These are phyloP conservation scores for Chaetoscypha palmicola DNA, from an alignment of 2,329 filamentous ascomycete genomes.

Conservation along the genomic window DNA sequence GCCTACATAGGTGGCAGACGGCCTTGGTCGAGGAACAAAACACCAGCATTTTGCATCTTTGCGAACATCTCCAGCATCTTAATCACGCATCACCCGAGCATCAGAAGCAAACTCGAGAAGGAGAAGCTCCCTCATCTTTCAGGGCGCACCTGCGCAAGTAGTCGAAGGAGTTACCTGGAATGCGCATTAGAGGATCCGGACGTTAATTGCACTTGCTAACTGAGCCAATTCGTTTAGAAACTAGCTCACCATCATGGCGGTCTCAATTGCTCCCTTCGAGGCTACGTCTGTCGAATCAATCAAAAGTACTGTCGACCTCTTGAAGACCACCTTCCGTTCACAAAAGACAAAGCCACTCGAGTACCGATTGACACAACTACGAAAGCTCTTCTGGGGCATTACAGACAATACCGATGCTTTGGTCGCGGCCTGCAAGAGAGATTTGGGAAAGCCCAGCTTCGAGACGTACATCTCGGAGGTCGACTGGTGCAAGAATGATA, in stretches of 20 bases:
- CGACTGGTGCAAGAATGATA: conserved; percentile 73
- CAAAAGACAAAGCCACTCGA: conserved; percentile 77
- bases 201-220: too few relatives aligned
- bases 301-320: conserved; percentile 48
- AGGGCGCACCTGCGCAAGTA: too few relatives aligned
- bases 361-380: conserved; percentile 78
- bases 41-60: too few relatives aligned
- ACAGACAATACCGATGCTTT: conserved; percentile 70
- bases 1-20: too few relatives aligned
- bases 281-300: conserved; percentile 62
- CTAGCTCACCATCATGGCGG: conserved; percentile 15
- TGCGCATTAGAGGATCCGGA: too few relatives aligned
- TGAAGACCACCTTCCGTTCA: conserved; percentile 64
- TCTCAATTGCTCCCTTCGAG: conserved; percentile 39
- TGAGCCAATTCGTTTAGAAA: background rate
- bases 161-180: too few relatives aligned
- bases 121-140: too few relatives aligned
- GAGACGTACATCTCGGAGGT: conserved; percentile 72
- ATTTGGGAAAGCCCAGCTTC: conserved; percentile 70
- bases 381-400: conserved; percentile 90
- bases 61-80: too few relatives aligned
- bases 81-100: too few relatives aligned
- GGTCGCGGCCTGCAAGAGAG: conserved; percentile 65
- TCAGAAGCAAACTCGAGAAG: too few relatives aligned
- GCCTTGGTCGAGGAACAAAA: too few relatives aligned